Base-by-base conservation (phyloP, 2,329 filamentous ascomycete species). In the Chaetomium sp. region DNA sequence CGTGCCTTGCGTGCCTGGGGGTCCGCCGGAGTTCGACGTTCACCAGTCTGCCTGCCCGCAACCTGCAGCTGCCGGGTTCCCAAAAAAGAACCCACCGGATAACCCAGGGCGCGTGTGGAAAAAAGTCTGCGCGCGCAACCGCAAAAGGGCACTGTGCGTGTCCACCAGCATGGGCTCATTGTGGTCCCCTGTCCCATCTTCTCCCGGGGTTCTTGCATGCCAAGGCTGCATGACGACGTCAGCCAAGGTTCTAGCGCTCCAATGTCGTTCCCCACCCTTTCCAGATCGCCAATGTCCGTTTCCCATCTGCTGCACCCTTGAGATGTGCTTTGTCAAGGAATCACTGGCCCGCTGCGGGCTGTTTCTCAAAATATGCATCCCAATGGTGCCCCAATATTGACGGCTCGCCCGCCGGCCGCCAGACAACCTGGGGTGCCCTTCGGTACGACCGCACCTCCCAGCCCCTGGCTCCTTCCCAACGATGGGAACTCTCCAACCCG, bases 221-320 rank as follows among this genome's bases (percentile, higher is more conserved):
- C 54, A 42, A 54, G 54, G 32, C 52, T 52, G 57, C 42, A 19
- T 5, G 14, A n/a, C 48, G 59, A 64, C 60, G 56, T 62, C 34
- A 27, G 61, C 62, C 62, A 61, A 64, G 62, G 3, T 41, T n/a
- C 37, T 61, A 59, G 57, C 51, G 58, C 50, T 49, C 48, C 44
- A 36, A 41, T 54, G 51, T 42, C 42, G 37, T 57, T 60, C 48
- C 38, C 49, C 53, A 59, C 58, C 52, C 12, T 56, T 54, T 38
- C 48, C 37, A 56, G 53, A 55, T 53, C 49, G 52, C 52, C 57
- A 56, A 57, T 55, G 52, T 48, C 27, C 48, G 48, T 55, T 49
- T 54, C 49, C 54, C 49, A 53, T 56, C 47, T 50, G 34, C 54
- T 53, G 56, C 56, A 19, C 43, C 49, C 49, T 52, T 47, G 11